Percentiles rank a stretch among this genome's conserved stretches.
phyloP scores from a whole-genome alignment of 441 rosid genomes.

The Gossypium schwendimanii region DNA sequence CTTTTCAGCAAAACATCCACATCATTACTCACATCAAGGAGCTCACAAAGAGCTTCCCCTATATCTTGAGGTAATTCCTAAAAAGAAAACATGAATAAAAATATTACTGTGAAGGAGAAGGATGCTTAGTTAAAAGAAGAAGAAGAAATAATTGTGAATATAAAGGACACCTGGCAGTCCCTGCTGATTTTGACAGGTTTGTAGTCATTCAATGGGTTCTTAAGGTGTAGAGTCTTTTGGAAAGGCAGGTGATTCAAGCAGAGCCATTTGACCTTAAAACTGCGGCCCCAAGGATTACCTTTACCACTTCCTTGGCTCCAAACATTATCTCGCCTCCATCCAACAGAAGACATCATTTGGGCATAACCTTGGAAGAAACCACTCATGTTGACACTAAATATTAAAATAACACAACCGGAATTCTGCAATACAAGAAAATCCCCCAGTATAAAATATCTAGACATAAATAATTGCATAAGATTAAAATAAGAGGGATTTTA shows the following conservation, averaged over 20 bases:
- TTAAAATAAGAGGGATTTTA: slow-evolving; percentile 34
- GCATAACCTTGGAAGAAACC: slow-evolving; percentile 99
- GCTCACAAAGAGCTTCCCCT: slow-evolving; percentile 91
- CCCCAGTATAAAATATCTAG: slow-evolving; percentile 26
- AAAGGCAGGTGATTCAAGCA: slow-evolving; percentile 77
- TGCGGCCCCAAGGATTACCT: slow-evolving; percentile 87
- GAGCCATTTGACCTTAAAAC: slow-evolving; percentile 91
- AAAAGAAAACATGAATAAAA: slow-evolving; percentile 16
- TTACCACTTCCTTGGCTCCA: slow-evolving; percentile 92
- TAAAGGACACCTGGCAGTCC: slow-evolving; percentile 73
- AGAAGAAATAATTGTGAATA: not conserved
- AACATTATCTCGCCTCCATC: slow-evolving; percentile 83
- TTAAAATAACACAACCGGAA: slow-evolving; percentile 71
- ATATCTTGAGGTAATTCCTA: slow-evolving; percentile 84
- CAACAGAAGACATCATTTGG: slow-evolving; percentile 87
- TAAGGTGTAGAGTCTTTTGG: slow-evolving; percentile 91
- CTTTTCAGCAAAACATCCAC: slow-evolving; percentile 40
- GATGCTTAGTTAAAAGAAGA: not conserved
- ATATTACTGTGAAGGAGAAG: not conserved
- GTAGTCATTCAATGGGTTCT: slow-evolving; percentile 84
- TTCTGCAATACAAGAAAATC: slow-evolving; percentile 56
- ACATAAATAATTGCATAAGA: slow-evolving; percentile 21
- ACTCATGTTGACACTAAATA: slow-evolving; percentile 97
- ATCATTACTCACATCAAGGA: slow-evolving; percentile 61
- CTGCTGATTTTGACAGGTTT: slow-evolving; percentile 97